Conservation (phyloP, 1,284 basidiomycete genomes). For the Ustilago hordei region DNA sequence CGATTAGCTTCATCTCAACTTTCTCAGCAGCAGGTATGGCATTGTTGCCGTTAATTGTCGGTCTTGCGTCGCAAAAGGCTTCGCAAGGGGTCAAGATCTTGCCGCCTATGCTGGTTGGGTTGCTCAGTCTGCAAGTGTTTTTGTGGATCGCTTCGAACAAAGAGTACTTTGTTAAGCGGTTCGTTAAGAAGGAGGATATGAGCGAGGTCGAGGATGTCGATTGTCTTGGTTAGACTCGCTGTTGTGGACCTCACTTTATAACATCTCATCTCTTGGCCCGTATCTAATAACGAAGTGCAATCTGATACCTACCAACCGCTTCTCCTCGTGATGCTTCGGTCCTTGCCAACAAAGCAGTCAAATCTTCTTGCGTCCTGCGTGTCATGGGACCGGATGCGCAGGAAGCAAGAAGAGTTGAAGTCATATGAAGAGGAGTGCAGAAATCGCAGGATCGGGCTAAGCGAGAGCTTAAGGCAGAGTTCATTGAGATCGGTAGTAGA, state of each 20-base stretch:
- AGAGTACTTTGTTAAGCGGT: slow-evolving; percentile 19
- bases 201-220: slow-evolving; percentile 8
- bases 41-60: slow-evolving; percentile 49
- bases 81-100: slow-evolving; percentile 48
- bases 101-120: slow-evolving; percentile 47
- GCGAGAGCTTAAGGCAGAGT: too few relatives aligned
- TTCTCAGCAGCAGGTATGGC: slow-evolving; percentile 53
- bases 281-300: neutral
- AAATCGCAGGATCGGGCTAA: too few relatives aligned
- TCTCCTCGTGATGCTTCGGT: too few relatives aligned
- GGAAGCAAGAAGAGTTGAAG: too few relatives aligned
- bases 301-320: too few relatives aligned
- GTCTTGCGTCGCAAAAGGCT: slow-evolving; percentile 40
- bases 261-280: neutral
- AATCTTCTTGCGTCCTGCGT: too few relatives aligned
- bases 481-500: too few relatives aligned
- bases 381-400: too few relatives aligned
- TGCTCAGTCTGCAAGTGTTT: slow-evolving; percentile 38
- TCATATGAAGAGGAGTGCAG: too few relatives aligned
- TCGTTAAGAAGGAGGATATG: slow-evolving; percentile 6
- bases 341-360: too few relatives aligned
- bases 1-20: slow-evolving; percentile 47
- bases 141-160: slow-evolving; percentile 33
- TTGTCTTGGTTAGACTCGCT: slow-evolving; percentile 24
- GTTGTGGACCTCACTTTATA: neutral